Percentiles rank a stretch among this genome's conserved stretches.
Conservation (phyloP, 257 asterid genomes). For the Solanum chilense region DNA sequence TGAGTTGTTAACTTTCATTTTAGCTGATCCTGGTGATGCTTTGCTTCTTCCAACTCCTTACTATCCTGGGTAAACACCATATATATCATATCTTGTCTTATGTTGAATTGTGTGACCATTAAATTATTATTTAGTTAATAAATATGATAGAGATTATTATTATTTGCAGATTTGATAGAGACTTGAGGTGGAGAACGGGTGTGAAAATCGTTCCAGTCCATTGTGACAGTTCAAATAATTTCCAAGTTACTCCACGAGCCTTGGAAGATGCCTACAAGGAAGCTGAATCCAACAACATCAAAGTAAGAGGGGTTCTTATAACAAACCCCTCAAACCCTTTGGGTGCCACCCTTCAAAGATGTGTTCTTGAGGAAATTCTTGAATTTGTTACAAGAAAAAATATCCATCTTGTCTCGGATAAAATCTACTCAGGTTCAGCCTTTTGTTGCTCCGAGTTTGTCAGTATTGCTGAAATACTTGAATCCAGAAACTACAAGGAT, state of each 20-base stretch:
- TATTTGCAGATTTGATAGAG: conserved; percentile 30
- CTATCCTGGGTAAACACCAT: conserved; percentile 70
- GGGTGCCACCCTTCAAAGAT: background rate
- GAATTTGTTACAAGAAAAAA: conserved; percentile 1
- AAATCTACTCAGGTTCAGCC: conserved; percentile 38
- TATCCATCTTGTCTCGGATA: conserved; percentile 34
- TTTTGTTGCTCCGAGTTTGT: conserved; percentile 16
- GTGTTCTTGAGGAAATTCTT: background rate
- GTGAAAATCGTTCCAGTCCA: conserved; percentile 29
- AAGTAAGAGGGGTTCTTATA: conserved; percentile 27
- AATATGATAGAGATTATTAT: no score
- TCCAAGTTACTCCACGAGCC: conserved; percentile 16
- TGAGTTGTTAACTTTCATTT: conserved; percentile 67
- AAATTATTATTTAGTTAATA: no score
- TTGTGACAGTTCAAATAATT: conserved; percentile 31
- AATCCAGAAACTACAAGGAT: conserved; percentile 10
- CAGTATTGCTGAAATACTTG: conserved; percentile 26
- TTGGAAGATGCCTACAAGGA: conserved; percentile 27
- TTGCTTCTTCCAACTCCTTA: conserved; percentile 85
- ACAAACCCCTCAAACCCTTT: conserved; percentile 42
- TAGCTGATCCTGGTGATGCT: conserved; percentile 79
- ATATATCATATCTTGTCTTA: no score
- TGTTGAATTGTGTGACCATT: no score
- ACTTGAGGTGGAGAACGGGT: conserved; percentile 42
- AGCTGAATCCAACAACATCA: conserved; percentile 23